These are phyloP conservation scores for Mycena sp. DNA, from an alignment of 1,284 basidiomycete genomes.

Conservation along the genomic window DNA sequence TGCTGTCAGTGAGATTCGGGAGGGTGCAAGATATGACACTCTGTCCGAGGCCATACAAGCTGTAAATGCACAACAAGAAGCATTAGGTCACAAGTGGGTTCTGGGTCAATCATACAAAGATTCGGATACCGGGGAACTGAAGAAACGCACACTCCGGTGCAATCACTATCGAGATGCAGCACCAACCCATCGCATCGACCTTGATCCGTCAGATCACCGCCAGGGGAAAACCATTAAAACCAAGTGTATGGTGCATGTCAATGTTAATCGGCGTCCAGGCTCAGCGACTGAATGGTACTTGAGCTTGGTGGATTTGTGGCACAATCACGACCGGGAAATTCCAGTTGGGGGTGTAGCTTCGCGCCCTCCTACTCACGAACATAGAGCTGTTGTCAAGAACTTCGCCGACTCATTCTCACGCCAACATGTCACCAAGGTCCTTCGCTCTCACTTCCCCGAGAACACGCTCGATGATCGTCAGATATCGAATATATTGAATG, in stretches of 20 bases:
- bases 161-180: neutral
- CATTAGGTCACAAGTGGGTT: neutral
- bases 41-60: neutral
- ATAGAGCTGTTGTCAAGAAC: neutral
- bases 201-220: constrained; percentile 10
- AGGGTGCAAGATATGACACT: neutral
- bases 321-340: too few species aligned
- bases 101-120: neutral
- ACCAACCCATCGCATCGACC: neutral
- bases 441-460: too few species aligned
- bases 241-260: neutral
- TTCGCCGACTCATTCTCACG: neutral
- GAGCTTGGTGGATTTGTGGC: neutral
- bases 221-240: neutral
- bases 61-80: neutral
- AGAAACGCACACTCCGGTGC: neutral
- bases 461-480: too few species aligned
- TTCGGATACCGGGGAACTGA: neutral
- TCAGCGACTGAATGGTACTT: neutral
- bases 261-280: neutral
- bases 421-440: too few species aligned
- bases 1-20: neutral
- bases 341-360: neutral
- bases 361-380: neutral
- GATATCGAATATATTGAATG: too few species aligned